phyloP scores from a whole-genome alignment of 371 early-diverging fungal genomes.

The Mucor sp. region DNA sequence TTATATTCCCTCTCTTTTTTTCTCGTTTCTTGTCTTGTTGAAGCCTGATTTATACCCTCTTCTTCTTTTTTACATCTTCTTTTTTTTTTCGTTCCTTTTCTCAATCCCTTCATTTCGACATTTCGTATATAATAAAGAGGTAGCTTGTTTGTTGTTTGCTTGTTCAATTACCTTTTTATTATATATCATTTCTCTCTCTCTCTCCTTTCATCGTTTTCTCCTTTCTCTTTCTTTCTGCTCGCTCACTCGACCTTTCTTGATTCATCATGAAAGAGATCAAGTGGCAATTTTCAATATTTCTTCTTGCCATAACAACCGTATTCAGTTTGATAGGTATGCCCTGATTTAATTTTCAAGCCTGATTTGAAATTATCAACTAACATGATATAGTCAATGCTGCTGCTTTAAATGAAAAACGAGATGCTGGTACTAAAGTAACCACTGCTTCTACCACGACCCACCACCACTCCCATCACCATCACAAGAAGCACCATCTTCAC shows the following conservation, averaged over 20 bases:
- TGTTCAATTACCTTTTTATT: constrained; percentile 5
- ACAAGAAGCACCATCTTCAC: background rate
- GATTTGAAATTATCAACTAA: background rate
- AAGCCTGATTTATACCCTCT: background rate
- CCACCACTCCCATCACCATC: background rate
- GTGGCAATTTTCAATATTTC: constrained; percentile 12
- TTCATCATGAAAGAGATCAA: constrained; percentile 8
- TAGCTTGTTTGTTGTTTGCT: background rate
- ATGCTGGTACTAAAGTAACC: background rate
- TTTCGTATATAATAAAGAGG: background rate
- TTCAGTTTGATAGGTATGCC: constrained; percentile 7
- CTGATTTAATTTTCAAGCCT: background rate
- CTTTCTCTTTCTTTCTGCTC: background rate
- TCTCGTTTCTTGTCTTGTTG: background rate
- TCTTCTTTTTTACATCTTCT: background rate
- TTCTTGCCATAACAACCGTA: constrained; percentile 6
- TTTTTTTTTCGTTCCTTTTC: background rate
- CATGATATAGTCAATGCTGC: constrained; percentile 8
- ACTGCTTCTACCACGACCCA: background rate
- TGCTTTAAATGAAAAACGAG: constrained; percentile 2
- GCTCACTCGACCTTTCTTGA: background rate
- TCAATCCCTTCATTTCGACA: background rate
- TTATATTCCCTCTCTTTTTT: constrained; percentile 6
- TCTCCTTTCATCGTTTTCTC: constrained; percentile 1
- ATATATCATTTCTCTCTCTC: background rate